Conservation (phyloP, 495 filamentous ascomycete species). For the Xylaria scruposa region DNA sequence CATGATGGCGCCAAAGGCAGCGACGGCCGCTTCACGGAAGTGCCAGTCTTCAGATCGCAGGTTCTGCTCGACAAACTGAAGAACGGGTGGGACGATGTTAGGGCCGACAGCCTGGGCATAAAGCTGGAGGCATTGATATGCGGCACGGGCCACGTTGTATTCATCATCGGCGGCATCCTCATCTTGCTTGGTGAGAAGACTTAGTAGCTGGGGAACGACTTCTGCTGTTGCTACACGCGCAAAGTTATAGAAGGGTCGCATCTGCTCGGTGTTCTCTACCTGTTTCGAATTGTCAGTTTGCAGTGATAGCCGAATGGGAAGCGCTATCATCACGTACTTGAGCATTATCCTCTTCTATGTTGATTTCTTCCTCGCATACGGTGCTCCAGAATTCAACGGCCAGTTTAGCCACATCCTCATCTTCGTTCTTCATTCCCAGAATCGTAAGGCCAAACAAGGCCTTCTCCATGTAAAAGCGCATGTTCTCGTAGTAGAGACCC, state of each 20-base stretch:
- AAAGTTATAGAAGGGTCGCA: constrained; percentile 92
- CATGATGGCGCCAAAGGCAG: constrained; percentile 99
- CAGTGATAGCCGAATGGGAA: neutral
- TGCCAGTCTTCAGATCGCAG: constrained; percentile 92
- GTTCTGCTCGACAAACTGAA: constrained; percentile 89
- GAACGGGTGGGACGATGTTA: constrained; percentile 79
- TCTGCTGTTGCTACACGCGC: constrained; percentile 85
- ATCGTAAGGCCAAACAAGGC: constrained; percentile 98
- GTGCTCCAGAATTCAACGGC: constrained; percentile 99
- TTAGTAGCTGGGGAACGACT: constrained; percentile 88
- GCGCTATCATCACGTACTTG: constrained; percentile 62
- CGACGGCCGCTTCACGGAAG: constrained; percentile 89
- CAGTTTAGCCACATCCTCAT: constrained; percentile 97
- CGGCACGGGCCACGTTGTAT: constrained; percentile 93
- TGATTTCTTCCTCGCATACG: constrained; percentile 96
- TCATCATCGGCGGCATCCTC: constrained; percentile 96
- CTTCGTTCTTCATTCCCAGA: constrained; percentile 96
- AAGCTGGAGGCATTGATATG: constrained; percentile 95
- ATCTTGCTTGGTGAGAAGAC: constrained; percentile 92
- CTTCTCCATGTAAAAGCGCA: constrained; percentile 99
- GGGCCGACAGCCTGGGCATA: constrained; percentile 89
- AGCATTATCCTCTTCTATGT: constrained; percentile 95
- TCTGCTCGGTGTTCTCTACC: constrained; percentile 75
- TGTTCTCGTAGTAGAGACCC: constrained; percentile 97
- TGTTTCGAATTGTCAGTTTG: constrained; percentile 45